These are phyloP conservation scores for Cyberlindnera euphorbiae DNA, from an alignment of 805 yeast species.

Conservation along the genomic window DNA sequence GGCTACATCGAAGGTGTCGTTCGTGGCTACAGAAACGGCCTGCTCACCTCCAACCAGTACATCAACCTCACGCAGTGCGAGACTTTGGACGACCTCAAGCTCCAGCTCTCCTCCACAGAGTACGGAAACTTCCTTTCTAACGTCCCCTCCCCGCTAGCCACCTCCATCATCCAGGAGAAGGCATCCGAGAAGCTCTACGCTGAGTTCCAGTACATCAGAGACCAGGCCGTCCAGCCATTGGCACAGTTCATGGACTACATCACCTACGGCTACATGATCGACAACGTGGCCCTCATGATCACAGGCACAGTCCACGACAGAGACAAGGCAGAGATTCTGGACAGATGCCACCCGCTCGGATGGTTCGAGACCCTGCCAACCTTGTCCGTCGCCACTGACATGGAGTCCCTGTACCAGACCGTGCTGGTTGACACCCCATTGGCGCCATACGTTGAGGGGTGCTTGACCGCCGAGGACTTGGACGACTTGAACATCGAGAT, in stretches of 20 bases:
- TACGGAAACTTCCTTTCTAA: conserved; percentile 88
- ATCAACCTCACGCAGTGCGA: conserved; percentile 95
- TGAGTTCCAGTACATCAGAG: conserved; percentile 80
- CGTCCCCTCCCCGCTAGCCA: conserved; percentile 76
- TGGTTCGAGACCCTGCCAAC: conserved; percentile 99
- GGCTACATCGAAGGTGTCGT: conserved; percentile 95
- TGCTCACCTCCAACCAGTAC: conserved; percentile 75
- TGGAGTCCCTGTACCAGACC: conserved; percentile 86
- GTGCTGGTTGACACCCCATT: conserved; percentile 95
- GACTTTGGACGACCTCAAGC: conserved; percentile 84
- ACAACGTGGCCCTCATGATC: conserved; percentile 91
- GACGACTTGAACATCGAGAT: conserved; percentile 96
- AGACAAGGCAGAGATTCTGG: conserved; percentile 81
- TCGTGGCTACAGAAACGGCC: conserved; percentile 87
- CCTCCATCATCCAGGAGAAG: conserved; percentile 79
- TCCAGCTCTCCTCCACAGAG: conserved; percentile 93
- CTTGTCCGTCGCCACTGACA: conserved; percentile 87
- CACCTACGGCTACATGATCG: conserved; percentile 97
- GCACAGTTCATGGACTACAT: conserved; percentile 85
- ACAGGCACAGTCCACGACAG: conserved; percentile 96
- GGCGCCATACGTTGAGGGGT: conserved; percentile 92
- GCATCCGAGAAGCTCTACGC: conserved; percentile 69
- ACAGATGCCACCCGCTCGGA: conserved; percentile 93
- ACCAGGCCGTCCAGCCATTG: conserved; percentile 78
- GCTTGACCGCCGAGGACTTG: conserved; percentile 79